Evolutionary conservation across 2,329 filamentous ascomycete genomes (phyloP).

Genomic region (Thyridium curvatum): DNA sequence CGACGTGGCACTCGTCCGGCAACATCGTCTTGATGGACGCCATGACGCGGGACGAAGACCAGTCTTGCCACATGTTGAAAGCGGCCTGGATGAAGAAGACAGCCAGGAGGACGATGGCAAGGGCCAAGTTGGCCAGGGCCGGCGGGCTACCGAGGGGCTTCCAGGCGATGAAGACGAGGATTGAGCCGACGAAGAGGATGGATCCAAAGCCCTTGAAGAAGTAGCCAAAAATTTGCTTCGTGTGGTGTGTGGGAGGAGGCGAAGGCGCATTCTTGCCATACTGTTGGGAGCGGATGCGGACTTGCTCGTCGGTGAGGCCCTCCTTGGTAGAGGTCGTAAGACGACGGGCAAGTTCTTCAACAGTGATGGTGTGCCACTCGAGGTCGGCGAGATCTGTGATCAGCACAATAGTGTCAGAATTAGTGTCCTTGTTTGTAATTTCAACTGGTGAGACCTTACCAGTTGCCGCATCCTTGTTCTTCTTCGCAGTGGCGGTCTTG

Average conservation of each 20-base stretch:
- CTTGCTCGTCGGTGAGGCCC: conserved; percentile 56
- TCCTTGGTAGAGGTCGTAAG: conserved; percentile 48
- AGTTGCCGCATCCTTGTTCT: conserved; percentile 35
- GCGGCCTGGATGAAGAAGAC: conserved; percentile 65
- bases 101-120: conserved; percentile 65
- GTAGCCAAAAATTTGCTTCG: conserved; percentile 57
- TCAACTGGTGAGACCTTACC: conserved; percentile 21
- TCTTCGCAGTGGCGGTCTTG: conserved; percentile 31
- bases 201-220: conserved; percentile 74
- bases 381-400: conserved; percentile 51
- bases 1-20: conserved; percentile 62
- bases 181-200: conserved; percentile 60
- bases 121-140: conserved; percentile 60
- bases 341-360: conserved; percentile 52
- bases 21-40: conserved; percentile 74
- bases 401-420: neutral
- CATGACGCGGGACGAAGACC: conserved; percentile 73
- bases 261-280: conserved; percentile 64
- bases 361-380: conserved; percentile 60
- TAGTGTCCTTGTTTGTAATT: neutral
- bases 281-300: conserved; percentile 45
- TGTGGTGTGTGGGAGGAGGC: conserved; percentile 54
- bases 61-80: conserved; percentile 69
- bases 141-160: conserved; percentile 68
- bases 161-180: conserved; percentile 74